Evolutionary conservation across 441 rosid genomes (phyloP).

Genomic region (Macaranga tanarius): DNA sequence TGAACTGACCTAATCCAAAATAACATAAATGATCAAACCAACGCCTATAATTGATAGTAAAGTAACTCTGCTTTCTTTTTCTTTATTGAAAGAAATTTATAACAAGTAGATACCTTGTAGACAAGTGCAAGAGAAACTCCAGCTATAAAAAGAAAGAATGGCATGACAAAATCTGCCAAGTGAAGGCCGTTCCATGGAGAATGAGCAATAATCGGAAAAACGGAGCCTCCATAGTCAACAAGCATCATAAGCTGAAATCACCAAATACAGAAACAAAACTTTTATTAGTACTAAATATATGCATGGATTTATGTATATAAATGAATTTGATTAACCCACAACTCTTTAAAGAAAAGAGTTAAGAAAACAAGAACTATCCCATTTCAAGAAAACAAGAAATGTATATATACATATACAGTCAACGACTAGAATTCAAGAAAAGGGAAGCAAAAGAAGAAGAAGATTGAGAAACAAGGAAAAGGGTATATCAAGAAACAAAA

Average conservation of each 20-base stretch:
- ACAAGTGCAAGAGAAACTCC: slow-evolving; percentile 37
- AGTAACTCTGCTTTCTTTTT: background rate
- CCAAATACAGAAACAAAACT: background rate
- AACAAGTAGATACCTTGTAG: slow-evolving; percentile 22
- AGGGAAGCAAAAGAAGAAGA: too few species aligned
- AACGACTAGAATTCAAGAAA: background rate
- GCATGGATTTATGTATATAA: too few species aligned
- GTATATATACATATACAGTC: background rate
- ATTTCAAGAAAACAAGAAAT: background rate
- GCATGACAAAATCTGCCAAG: slow-evolving; percentile 38
- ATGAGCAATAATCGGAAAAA: slow-evolving; percentile 33
- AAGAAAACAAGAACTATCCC: too few species aligned
- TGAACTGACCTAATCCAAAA: background rate
- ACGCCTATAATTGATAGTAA: background rate
- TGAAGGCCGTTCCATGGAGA: slow-evolving; percentile 36
- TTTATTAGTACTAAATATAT: too few species aligned
- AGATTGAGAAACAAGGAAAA: background rate
- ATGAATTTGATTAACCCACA: too few species aligned
- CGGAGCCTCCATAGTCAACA: slow-evolving; percentile 35
- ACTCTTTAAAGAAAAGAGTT: too few species aligned
- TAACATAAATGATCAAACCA: background rate
- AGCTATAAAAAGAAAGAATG: slow-evolving; percentile 34
- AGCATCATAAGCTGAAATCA: slow-evolving; percentile 33
- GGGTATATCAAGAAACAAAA: background rate
- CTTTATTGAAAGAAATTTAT: background rate